Evolutionary conservation across 2,329 filamentous ascomycete genomes (phyloP).

Genomic region (Neofusicoccum sp.): DNA sequence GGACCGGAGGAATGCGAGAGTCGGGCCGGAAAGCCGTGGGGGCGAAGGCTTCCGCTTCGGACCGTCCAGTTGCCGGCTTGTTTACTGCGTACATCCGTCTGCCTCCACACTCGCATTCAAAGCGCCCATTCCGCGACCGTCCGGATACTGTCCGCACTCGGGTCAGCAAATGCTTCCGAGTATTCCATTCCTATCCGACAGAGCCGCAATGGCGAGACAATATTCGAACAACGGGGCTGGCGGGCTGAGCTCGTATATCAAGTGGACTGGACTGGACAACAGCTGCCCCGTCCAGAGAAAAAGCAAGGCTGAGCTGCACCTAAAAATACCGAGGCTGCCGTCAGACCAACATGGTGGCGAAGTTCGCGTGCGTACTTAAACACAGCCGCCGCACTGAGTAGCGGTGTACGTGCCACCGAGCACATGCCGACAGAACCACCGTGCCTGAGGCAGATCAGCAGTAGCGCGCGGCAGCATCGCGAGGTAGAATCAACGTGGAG

Average conservation of each 20-base stretch:
- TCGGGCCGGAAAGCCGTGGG: no score
- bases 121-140: no score
- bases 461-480: conserved; percentile 10
- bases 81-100: no score
- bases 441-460: conserved; percentile 9
- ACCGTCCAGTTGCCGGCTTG: no score
- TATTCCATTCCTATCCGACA: no score
- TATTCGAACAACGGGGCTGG: background rate
- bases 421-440: conserved; percentile 12
- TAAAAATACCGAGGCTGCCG: conserved; percentile 5
- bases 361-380: background rate
- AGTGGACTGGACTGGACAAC: background rate
- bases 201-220: background rate
- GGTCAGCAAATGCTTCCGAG: no score
- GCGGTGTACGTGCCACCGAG: conserved; percentile 11
- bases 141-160: no score
- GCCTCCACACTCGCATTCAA: no score
- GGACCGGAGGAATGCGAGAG: no score
- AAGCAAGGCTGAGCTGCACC: background rate
- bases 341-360: conserved; percentile 6
- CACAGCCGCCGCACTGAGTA: conserved; percentile 9
- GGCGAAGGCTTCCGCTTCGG: no score
- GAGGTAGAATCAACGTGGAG: conserved; percentile 3
- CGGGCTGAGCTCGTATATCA: background rate
- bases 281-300: background rate